Evolutionary conservation across 768 basidiomycete genomes (phyloP).

Genomic region (Lenzites betulinus): DNA sequence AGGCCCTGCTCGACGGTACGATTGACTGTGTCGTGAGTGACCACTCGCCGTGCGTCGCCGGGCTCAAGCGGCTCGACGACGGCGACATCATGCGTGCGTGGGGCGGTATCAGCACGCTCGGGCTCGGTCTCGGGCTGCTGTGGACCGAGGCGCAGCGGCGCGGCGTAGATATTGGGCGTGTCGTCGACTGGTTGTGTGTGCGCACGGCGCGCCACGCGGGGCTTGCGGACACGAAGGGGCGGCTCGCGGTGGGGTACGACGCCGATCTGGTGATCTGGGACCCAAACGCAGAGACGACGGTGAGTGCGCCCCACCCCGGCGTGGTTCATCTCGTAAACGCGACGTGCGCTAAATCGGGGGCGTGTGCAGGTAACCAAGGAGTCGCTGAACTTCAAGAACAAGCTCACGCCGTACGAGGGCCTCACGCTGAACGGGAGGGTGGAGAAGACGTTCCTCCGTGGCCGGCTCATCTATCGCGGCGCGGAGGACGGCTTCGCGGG

Average conservation of each 20-base stretch:
- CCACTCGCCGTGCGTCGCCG: slow-evolving; percentile 87
- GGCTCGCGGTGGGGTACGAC: slow-evolving; percentile 70
- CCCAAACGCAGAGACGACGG: slow-evolving; percentile 50
- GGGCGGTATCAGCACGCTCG: slow-evolving; percentile 93
- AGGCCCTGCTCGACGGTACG: slow-evolving; percentile 74
- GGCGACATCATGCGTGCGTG: slow-evolving; percentile 89
- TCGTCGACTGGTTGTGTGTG: slow-evolving; percentile 75
- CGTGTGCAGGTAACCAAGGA: slow-evolving; percentile 67
- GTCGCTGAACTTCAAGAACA: slow-evolving; percentile 87
- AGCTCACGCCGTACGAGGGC: slow-evolving; percentile 88
- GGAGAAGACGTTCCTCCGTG: slow-evolving; percentile 78
- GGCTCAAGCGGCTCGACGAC: slow-evolving; percentile 75
- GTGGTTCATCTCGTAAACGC: slow-evolving; percentile 5
- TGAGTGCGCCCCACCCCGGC: slow-evolving; percentile 24
- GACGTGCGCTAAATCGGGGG: slow-evolving; percentile 11
- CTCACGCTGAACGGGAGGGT: slow-evolving; percentile 70
- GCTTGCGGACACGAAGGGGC: slow-evolving; percentile 69
- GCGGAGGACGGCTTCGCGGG: slow-evolving; percentile 31
- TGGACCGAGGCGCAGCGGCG: slow-evolving; percentile 81
- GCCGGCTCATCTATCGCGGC: slow-evolving; percentile 62
- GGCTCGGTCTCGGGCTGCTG: slow-evolving; percentile 83
- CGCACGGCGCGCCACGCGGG: slow-evolving; percentile 82
- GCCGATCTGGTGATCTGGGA: slow-evolving; percentile 91
- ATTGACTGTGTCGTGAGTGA: slow-evolving; percentile 96
- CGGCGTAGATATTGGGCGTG: slow-evolving; percentile 56